phyloP scores from a whole-genome alignment of 192 early-diverging fungal genomes.

The Coemansia sp. region DNA sequence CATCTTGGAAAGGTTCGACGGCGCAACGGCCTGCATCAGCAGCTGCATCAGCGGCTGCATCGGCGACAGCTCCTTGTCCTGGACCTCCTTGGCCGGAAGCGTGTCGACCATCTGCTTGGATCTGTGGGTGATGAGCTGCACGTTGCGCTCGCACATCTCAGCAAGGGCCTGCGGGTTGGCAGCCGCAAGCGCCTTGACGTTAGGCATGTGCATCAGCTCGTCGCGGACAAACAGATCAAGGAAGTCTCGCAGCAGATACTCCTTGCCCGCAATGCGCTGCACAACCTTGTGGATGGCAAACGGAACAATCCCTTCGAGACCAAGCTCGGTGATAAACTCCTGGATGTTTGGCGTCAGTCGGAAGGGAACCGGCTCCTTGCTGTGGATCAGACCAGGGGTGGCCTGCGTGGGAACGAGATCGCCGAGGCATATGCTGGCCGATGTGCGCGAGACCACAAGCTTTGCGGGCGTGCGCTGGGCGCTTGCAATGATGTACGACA shows the following conservation, averaged over 20 bases:
- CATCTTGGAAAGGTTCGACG: slow-evolving; percentile 93
- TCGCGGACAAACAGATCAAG: slow-evolving; percentile 93
- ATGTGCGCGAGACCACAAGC: slow-evolving; percentile 78
- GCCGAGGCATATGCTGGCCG: slow-evolving; percentile 83
- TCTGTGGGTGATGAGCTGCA: slow-evolving; percentile 39
- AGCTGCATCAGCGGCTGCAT: slow-evolving; percentile 88
- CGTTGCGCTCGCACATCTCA: slow-evolving; percentile 56
- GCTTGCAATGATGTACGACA: slow-evolving; percentile 89
- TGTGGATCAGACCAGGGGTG: slow-evolving; percentile 61
- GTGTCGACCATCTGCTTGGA: slow-evolving; percentile 40
- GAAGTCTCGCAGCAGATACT: slow-evolving; percentile 90
- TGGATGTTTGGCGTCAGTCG: slow-evolving; percentile 97
- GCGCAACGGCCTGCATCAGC: slow-evolving; percentile 86
- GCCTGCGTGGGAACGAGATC: slow-evolving; percentile 74
- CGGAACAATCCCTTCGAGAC: slow-evolving; percentile 91
- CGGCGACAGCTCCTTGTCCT: slow-evolving; percentile 43
- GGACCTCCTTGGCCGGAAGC: slow-evolving; percentile 41
- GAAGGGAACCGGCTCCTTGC: slow-evolving; percentile 92
- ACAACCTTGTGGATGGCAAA: slow-evolving; percentile 81
- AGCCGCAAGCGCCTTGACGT: slow-evolving; percentile 58
- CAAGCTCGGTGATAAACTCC: slow-evolving; percentile 88
- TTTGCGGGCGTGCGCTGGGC: slow-evolving; percentile 86
- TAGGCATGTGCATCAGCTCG: slow-evolving; percentile 77
- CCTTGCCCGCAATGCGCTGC: slow-evolving; percentile 76
- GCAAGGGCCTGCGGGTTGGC: slow-evolving; percentile 36